Evolutionary conservation across 495 filamentous ascomycete species (phyloP).

Genomic region (Rhizodiscina lignyota): DNA sequence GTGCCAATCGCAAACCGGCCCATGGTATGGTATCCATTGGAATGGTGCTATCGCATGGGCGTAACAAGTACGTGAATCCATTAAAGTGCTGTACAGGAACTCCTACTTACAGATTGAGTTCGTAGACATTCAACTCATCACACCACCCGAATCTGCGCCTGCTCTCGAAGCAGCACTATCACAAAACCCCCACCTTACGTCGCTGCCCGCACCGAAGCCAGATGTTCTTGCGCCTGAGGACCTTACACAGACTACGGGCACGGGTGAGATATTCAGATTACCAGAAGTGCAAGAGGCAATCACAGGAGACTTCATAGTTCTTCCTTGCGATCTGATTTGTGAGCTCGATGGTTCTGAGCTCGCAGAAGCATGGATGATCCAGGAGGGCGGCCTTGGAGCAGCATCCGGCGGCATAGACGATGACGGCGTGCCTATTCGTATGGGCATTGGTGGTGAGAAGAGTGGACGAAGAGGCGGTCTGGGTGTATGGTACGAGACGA

Average conservation of each 20-base stretch:
- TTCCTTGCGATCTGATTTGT: conserved; percentile 89
- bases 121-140: conserved; percentile 68
- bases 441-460: conserved; percentile 33
- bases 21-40: conserved; percentile 89
- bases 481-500: conserved; percentile 78
- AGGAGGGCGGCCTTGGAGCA: conserved; percentile 48
- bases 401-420: conserved; percentile 20
- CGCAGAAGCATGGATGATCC: conserved; percentile 83
- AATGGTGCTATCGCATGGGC: conserved; percentile 76
- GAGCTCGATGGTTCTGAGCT: conserved; percentile 70
- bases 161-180: conserved; percentile 64
- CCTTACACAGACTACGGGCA: conserved; percentile 63
- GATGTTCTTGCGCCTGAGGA: conserved; percentile 57
- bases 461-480: conserved; percentile 57
- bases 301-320: conserved; percentile 69
- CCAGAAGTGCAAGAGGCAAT: conserved; percentile 31
- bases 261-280: conserved; percentile 69
- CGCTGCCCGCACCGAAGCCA: conserved; percentile 55
- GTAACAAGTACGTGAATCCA: conserved; percentile 44
- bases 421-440: conserved; percentile 10
- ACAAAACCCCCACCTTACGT: conserved; percentile 75
- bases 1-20: conserved; percentile 86
- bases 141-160: conserved; percentile 52
- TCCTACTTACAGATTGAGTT: neutral
- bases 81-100: neutral